Evolutionary conservation across 2,329 filamentous ascomycete genomes (phyloP), one percentile per base, ranked within the genome.

Genomic region (Paecilomyces dactylethromorphus): DNA sequence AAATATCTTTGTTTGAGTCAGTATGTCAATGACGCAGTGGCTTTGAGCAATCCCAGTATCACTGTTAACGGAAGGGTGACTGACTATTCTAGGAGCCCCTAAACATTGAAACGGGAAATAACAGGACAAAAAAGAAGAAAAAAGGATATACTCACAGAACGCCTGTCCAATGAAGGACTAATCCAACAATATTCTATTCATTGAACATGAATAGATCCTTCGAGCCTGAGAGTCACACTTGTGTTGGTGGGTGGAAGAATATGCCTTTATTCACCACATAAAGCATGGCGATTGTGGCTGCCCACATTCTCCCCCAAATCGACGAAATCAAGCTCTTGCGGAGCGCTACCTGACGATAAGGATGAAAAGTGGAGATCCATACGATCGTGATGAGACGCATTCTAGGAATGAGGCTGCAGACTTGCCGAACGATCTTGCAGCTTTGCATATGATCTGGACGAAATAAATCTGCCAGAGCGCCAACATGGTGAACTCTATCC

Each of bases 1-100:
- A 50, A 32, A 49, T 31, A 60, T 58, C 26, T 53, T 58, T 60
- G 35, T 52, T 26, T 24, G 21, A 52, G 24, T 52, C 53, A 60
- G 56, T 24, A 45, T 52, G 52, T 22, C 32, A 45, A 52, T 29
- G 50, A 58, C 13, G 24, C 29, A 56, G 29, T 35, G 52, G 26
- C 26, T 55, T 29, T 32, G 18, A 50, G 32, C 11, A 2, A 3
- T 3, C 24, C 6, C 15, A 7, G 7, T n/a, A 18, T 45, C 35
- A 45, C 35, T 45, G 35, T 8, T 4, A 45, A n/a, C n/a, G 35
- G 15, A n/a, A 18, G 35, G 18, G n/a, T 15, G 18, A 45, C 35
- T 45, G 35, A 45, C 35, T 45, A 45, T 45, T 45, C n/a, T n/a
- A 55, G 5, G 31, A 22, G 49, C 18, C 7, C 10, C 22, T 2